Percentiles rank a stretch among this genome's conserved stretches.
Conservation (phyloP, 257 asterid genomes). For the Nicotiana paniculata region DNA sequence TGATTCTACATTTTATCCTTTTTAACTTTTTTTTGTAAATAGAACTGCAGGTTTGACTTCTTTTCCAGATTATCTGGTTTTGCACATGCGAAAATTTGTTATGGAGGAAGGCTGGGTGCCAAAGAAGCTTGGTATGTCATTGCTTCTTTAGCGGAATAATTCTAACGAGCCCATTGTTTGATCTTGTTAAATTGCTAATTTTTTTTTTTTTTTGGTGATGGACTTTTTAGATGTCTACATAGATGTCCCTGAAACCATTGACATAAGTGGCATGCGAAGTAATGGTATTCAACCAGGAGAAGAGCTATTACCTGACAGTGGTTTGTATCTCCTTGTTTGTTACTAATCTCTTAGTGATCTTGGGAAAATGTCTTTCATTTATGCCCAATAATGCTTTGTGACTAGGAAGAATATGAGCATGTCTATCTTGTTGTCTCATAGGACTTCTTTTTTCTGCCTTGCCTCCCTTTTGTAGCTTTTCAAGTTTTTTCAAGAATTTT, state of each 20-base stretch:
- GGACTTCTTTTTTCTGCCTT: background rate
- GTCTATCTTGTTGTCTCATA: background rate
- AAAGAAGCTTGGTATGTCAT: conserved; percentile 67
- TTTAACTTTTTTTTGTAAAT: conserved; percentile 23
- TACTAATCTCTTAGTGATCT: background rate
- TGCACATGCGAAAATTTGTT: conserved; percentile 94
- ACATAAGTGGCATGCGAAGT: conserved; percentile 87
- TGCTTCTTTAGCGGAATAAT: background rate
- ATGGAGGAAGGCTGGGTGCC: conserved; percentile 98
- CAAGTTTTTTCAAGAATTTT: background rate
- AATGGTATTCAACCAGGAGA: conserved; percentile 91
- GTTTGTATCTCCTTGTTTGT: conserved; percentile 21
- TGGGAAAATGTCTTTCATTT: background rate
- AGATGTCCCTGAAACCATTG: conserved; percentile 89
- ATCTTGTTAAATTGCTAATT: conserved; percentile 8
- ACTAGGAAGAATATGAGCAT: background rate
- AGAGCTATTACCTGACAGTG: conserved; percentile 75
- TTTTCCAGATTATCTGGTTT: conserved; percentile 86
- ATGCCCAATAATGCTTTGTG: background rate
- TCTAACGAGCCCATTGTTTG: background rate
- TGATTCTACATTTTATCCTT: background rate
- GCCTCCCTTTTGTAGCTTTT: background rate
- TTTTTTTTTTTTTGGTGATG: conserved; percentile 6
- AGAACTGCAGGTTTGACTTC: conserved; percentile 93
- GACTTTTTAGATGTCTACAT: conserved; percentile 67